These are phyloP conservation scores for Orbilia quercus DNA, from an alignment of 2,329 filamentous ascomycete genomes.

Conservation along the genomic window DNA sequence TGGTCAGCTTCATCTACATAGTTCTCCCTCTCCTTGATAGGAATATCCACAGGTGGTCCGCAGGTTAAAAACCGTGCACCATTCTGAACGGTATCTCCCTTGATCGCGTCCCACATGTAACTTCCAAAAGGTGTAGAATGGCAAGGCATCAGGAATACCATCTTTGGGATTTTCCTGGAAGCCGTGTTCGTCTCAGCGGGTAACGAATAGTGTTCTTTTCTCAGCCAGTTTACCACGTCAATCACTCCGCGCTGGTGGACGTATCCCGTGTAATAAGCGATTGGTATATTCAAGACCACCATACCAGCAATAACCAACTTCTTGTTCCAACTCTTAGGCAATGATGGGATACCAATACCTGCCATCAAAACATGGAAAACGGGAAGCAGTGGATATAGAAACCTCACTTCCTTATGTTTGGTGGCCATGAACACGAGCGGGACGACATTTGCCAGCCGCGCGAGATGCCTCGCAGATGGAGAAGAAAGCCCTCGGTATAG, in stretches of 20 bases:
- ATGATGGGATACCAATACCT: constrained; percentile 63
- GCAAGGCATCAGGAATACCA: constrained; percentile 91
- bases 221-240: constrained; percentile 78
- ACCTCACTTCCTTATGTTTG: constrained; percentile 95
- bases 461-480: constrained; percentile 5
- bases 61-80: constrained; percentile 59
- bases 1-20: constrained; percentile 92
- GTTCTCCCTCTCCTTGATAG: constrained; percentile 67
- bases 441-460: constrained; percentile 16
- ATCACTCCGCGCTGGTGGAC: constrained; percentile 85
- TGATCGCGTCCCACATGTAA: constrained; percentile 72
- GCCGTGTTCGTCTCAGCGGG: not conserved
- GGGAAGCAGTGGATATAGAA: constrained; percentile 91
- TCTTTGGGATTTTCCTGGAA: constrained; percentile 64
- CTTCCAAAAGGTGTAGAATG: constrained; percentile 92
- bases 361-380: constrained; percentile 84
- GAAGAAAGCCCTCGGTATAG: constrained; percentile 66
- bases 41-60: constrained; percentile 39
- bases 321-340: constrained; percentile 48
- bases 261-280: constrained; percentile 79
- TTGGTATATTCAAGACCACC: constrained; percentile 74
- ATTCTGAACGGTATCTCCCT: constrained; percentile 66
- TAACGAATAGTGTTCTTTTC: constrained; percentile 66
- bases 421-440: constrained; percentile 67
- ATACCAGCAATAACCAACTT: constrained; percentile 56